phyloP scores from a whole-genome alignment of 176 grass and related monocot genomes.

The Themeda triandra region DNA sequence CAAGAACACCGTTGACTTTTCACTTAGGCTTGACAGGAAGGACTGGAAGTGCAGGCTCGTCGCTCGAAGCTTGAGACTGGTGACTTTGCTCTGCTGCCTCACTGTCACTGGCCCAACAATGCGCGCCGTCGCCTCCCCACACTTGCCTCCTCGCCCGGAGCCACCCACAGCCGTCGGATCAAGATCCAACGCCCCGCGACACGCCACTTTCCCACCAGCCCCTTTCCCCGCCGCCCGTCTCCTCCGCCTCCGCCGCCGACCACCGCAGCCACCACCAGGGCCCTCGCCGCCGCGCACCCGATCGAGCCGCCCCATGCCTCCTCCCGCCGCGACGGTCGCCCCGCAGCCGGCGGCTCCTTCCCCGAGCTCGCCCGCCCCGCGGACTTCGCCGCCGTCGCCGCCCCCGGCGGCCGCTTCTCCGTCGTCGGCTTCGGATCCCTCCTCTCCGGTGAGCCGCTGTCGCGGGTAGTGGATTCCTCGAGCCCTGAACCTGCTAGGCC shows the following conservation, averaged over 20 bases:
- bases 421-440: slow-evolving; percentile 88
- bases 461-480: neutral
- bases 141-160: neutral
- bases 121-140: neutral
- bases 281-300: neutral
- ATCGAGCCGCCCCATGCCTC: neutral
- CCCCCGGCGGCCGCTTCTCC: slow-evolving; percentile 51
- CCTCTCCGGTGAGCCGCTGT: slow-evolving; percentile 57
- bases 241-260: slow-evolving; percentile 20
- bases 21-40: too few species aligned
- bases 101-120: neutral
- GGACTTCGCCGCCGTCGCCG: slow-evolving; percentile 50
- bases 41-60: too few species aligned
- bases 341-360: neutral
- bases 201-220: neutral
- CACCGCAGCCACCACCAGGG: slow-evolving; percentile 21
- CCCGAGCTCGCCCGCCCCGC: slow-evolving; percentile 38
- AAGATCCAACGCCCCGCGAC: slow-evolving; percentile 20
- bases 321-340: neutral
- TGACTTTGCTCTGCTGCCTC: neutral
- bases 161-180: slow-evolving; percentile 37
- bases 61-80: too few species aligned
- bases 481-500: neutral
- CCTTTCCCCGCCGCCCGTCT: neutral
- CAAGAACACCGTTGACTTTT: too few species aligned